Base-by-base conservation (phyloP, 495 filamentous ascomycete genomes). In the Hypoxylon crocopeplum region DNA sequence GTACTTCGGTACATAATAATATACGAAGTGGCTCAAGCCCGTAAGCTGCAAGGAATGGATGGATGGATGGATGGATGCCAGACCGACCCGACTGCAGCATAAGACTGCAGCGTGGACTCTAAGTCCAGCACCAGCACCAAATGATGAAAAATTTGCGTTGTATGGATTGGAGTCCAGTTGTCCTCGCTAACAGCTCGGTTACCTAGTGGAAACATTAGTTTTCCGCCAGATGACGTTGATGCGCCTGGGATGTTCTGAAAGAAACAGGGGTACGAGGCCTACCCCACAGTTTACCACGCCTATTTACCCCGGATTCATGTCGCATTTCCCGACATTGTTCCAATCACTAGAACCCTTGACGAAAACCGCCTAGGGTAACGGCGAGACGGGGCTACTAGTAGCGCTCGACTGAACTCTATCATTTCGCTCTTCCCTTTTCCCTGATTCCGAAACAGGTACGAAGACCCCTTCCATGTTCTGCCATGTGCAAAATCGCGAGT, bases 241-340 rank as follows among this genome's bases (percentile, higher is more conserved):
- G 30, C 42, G 24, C 37, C 44, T 59, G 34, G 32, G 39, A 39
- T n/a, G 11, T 1, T n/a, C 33, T 27, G 38, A 21, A 33, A 27
- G 32, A 3, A 30, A 51, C 45, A 51, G 27, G 51, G 50, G 45
- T 38, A 24, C 11, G 19, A n/a, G n/a, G 24, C 16, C 13, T 42
- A 41, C 54, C 32, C 60, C 54, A 58, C 54, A 58, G 32, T 45
- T 49, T 42, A 45, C 37, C 13, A 45, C 21, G 12, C 25, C 25
- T 44, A 54, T 30, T 48, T 64, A 58, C 60, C 60, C 60, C 60
- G 45, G 59, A 63, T 63, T 63, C 48, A 16, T 21, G 34, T 56
- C 34, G 20, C 39, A 57, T 62, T 51, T 62, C 46, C 45, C 41
- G 47, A 36, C 59, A 34, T 41, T 56, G 47, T 56, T 49, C 42